Evolutionary conservation across 1,284 basidiomycete genomes (phyloP), one percentile per base, ranked within the genome.

Genomic region (Ustilago xerochloae): DNA sequence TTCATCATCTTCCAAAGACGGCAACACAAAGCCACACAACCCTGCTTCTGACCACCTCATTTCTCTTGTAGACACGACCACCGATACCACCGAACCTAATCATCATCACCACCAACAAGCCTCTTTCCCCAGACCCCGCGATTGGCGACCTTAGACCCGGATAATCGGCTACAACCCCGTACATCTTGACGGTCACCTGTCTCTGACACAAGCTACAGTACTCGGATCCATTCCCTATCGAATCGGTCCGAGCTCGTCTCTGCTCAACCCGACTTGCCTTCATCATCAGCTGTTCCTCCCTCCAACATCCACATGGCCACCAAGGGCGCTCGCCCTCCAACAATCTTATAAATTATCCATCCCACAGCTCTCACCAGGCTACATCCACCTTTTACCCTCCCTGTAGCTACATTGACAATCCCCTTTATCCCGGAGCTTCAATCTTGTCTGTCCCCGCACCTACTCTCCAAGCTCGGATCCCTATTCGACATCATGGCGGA

Each of bases 401-500:
- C n/a, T n/a, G n/a, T 8, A 41, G 18, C 38, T 20, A 20, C 6
- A 20, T 9, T 18, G 18, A 10, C 7, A 5, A 41, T 22, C 38
- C 35, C 15, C 6, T n/a, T n/a, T 16, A 38, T 16, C 18, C 38
- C 33, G 33, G 33, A 39, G 18, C 46, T 6, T 20, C 7, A 13
- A 29, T 10, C 29, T 20, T n/a, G 18, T 1, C 20, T 32, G 18
- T 12, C 29, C 30, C 9, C 20, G 30, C 32, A n/a, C 30, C 26
- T 12, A 26, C 28, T 18, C 2, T 4, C 41, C 7, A 26, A 43
- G 22, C 36, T 15, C 7, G 18, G 5, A 12, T 20, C 2, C 12
- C 16, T 9, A 6, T 30, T 18, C 18, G 10, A 7, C 55, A 58
- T 18, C 18, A 72, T 70, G 67, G 41, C 67, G 33, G 54, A 64